Evolutionary conservation across 164 flowering plant genomes (phyloP), one percentile per base, ranked within the genome.

Genomic region (Piper betle): DNA sequence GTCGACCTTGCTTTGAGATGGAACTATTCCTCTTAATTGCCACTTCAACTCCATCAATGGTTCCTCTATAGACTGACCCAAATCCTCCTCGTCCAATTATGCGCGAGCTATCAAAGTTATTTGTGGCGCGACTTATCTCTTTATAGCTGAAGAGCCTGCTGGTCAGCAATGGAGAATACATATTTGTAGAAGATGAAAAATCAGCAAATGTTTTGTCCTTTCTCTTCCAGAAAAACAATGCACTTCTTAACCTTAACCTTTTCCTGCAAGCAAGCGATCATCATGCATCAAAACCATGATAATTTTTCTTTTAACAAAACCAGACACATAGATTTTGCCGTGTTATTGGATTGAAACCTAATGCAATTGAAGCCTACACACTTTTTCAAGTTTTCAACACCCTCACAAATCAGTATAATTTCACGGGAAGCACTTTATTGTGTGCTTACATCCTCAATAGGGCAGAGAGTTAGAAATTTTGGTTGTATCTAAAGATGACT

Each of bases 21-120:
- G 85, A 0, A 93, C 86, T 11, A 86, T 87, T 1, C 64, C 97
- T 78, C 67, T 91, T 91, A 10, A 91, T 91, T 2, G 97, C 97
- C 25, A 91, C 96, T 53, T 83, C 90, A 63, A 71, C 97, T 53
- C 86, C 92, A 4, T 86, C 60, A 4, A 91, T 73, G 0, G 81
- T 69, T n/a, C 94, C 97, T 72, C 81, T 84, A 77, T 91, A 91
- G 20, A 91, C 97, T 65, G 85, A 83, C 17, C 97, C 96, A 63
- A 82, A 86, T 68, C 88, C 85, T 69, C 96, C 97, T 60, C 96
- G 64, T 2, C 96, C 97, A 33, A 91, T 82, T 77, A 84, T 96
- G 64, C 81, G 88, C 71, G 86, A 88, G 66, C 88, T 96, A 68
- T 88, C 86, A 76, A 91, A 91, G 9, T 93, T 91, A 55, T 87